Evolutionary conservation across 1,139 yeast species (phyloP), one percentile per base, ranked within the genome.

Genomic region (Geotrichum histeridarum): DNA sequence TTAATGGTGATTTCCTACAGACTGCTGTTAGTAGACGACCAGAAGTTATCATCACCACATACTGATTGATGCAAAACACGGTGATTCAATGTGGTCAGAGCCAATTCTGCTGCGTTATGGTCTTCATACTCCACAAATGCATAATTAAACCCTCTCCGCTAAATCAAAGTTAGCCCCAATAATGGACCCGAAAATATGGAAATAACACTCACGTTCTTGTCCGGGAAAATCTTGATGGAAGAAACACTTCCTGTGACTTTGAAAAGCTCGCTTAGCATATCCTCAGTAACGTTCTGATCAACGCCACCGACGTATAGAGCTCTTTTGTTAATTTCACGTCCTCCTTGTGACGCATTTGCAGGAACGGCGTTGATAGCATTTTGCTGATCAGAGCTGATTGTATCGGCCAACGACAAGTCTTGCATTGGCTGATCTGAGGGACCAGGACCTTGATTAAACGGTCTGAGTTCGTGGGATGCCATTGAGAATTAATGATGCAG

Each of bases 241-340:
- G 53, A 49, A 14, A 63, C 63, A 57, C 80, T 77, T 27, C 91
- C 88, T 37, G 82, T 80, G 15, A 77, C 79, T 46, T 80, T 75
- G 67, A 88, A 85, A 54, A 84, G 71, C 47, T 82, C 87, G 60
- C 74, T 76, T 56, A 88, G 69, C 58, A 75, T 67, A 11, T 80
- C 85, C 62, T 86, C 95, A 14, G 81, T 73, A 49, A 87, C 82
- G 1, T 82, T 71, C 61, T 81, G 81, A 64, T 80, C 85, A 57
- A 89, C 73, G 43, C 84, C 84, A 50, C 95, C 93, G 48, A 89
- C 91, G 66, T 89, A 86, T 48, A 89, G 71, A 56, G 86, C 85
- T 55, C 78, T 83, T 58, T 80, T 79, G 45, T 90, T 84, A 5
- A 85, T 77, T 65, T 86, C 93, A 62, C 95, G 80, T 42, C 95